phyloP scores from a whole-genome alignment of 73 alveolate species.

The Paramecium tetraurelia region DNA sequence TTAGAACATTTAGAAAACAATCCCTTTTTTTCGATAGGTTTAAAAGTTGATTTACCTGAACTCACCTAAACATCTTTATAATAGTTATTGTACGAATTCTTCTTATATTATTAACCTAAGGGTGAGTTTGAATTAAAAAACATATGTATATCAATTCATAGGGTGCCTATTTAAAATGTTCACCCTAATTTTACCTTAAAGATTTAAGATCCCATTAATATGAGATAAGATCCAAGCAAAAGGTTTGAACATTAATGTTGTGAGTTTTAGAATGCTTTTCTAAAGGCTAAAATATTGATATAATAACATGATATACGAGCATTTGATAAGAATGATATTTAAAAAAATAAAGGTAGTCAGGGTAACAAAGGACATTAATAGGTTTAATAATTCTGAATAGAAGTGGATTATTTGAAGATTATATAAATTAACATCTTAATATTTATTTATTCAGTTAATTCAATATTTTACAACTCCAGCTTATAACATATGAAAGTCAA shows the following conservation, averaged over 20 bases:
- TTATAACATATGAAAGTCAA: constrained; percentile 55
- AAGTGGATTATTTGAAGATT: neutral
- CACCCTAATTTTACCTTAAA: neutral
- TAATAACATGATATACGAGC: neutral
- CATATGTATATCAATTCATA: neutral
- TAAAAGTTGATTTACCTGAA: neutral
- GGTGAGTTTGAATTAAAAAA: neutral
- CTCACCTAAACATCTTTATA: neutral
- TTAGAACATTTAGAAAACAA: neutral
- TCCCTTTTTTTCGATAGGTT: neutral
- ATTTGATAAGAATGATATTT: neutral
- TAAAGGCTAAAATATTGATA: neutral
- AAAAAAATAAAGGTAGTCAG: neutral
- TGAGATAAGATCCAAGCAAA: neutral
- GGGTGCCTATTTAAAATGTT: neutral
- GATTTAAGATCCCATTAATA: neutral
- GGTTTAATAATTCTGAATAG: neutral
- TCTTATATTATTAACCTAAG: neutral
- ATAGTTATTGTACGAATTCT: neutral
- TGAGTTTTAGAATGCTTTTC: neutral
- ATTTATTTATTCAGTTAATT: neutral
- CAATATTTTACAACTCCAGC: constrained; percentile 43
- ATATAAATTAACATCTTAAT: neutral
- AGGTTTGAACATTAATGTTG: neutral
- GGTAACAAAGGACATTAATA: neutral